Base-by-base conservation (phyloP, 306 rosid species). In the Vigna trinervia region DNA sequence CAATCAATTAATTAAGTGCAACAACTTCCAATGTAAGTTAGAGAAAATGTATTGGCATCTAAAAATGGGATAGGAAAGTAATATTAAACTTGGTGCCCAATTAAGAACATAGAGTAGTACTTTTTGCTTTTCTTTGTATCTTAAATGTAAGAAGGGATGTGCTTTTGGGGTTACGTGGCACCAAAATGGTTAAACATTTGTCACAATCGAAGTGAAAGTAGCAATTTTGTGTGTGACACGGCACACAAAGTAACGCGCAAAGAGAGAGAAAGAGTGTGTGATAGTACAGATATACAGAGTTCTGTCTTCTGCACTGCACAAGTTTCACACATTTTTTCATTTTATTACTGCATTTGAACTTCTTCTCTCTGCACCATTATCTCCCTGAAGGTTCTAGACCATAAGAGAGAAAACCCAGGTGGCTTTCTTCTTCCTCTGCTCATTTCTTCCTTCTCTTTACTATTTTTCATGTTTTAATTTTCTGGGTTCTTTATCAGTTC, bases 211-310 rank as follows among this genome's bases (percentile, higher is more conserved):
- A 75, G 74, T 76, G 62, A 81, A 76, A 81, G 85, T 43, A 51
- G 77, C 69, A 22, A 15, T 81, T 75, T 81, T 81, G 85, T 81
- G 28, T 11, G 19, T 19, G 87, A 91, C 89, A 85, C 71, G 87
- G 43, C 36, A 81, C 74, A 81, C 75, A 67, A 80, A n/a, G 81
- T 45, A 66, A 74, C 61, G 82, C 64, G 76, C 57, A 77, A 6
- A 72, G 19, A 79, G 65, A 70, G 68, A 52, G 73, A 43, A 50
- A 66, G 48, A 19, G 64, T 8, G 14, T 45, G 50, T 28, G 65
- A 17, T 58, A 45, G 19, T 61, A 79, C 77, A 52, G 80, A 74
- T 61, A 74, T 61, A 73, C 74, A 48, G 50, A 61, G 88, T 80
- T 79, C 85, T 80, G 62, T 80, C 62, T 30, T 73, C 68, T 34